phyloP scores from a whole-genome alignment of 2,329 filamentous ascomycete genomes.

The Fusarium nygamai region DNA sequence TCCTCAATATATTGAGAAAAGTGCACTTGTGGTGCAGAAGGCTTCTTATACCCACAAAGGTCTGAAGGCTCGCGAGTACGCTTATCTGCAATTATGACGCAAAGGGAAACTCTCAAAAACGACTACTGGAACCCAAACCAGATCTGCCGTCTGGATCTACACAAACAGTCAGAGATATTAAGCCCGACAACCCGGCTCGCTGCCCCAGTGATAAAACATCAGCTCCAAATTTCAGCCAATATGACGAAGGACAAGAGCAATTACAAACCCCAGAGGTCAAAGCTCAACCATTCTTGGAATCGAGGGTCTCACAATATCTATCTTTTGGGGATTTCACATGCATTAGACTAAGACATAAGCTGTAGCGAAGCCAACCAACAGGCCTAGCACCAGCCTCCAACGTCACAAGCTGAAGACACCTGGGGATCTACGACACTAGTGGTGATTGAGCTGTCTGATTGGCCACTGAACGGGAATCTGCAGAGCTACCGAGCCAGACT shows the following conservation, averaged over 20 bases:
- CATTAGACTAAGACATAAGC: not conserved
- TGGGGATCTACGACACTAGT: not conserved
- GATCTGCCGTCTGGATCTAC: not conserved
- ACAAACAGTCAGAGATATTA: rapidly evolving
- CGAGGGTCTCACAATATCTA: not conserved
- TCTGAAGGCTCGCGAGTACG: rapidly evolving
- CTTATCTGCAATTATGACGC: not conserved
- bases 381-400: not conserved
- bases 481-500: not conserved
- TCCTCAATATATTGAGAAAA: rapidly evolving
- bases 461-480: not conserved
- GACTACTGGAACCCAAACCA: rapidly evolving
- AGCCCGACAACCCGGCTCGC: not conserved
- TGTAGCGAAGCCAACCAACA: not conserved
- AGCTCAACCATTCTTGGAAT: not conserved
- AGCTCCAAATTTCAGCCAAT: not conserved
- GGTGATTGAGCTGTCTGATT: rapidly evolving
- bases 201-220: not conserved
- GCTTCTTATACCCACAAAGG: not conserved
- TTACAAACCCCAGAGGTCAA: not conserved
- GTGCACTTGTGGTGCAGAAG: rapidly evolving
- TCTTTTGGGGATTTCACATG: not conserved
- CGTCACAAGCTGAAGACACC: not conserved
- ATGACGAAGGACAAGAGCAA: not conserved
- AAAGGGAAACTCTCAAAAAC: not conserved